A percentile compares a stretch with the other conserved stretches of the same genome.
Conservation (phyloP, 352 stramenopile genomes). For the Pythium angustatum region DNA sequence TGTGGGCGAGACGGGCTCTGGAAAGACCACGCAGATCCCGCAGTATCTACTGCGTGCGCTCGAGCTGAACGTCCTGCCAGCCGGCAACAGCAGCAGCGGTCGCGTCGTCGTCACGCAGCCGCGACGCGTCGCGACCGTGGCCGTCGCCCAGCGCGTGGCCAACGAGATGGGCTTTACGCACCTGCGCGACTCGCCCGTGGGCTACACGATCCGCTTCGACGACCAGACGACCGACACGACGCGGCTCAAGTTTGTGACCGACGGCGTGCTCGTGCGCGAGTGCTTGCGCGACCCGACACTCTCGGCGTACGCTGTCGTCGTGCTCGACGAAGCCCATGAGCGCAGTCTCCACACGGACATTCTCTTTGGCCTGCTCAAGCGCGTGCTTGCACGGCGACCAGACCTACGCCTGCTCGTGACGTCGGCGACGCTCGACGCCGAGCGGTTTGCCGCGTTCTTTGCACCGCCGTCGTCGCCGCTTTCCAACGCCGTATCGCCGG, state of each 20-base stretch:
- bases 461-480: not conserved
- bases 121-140: conserved; percentile 96
- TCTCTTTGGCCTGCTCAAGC: conserved; percentile 93
- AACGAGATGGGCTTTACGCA: conserved; percentile 91
- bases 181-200: conserved; percentile 55
- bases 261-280: conserved; percentile 82
- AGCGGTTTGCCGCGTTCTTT: conserved; percentile 91
- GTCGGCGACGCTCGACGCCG: conserved; percentile 88
- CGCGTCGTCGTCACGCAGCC: conserved; percentile 90
- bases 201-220: conserved; percentile 99
- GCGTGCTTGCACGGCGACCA: conserved; percentile 56
- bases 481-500: not conserved
- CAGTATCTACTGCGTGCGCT: conserved; percentile 92
- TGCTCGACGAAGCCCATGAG: conserved; percentile 98
- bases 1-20: conserved; percentile 92
- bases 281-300: conserved; percentile 78
- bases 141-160: conserved; percentile 96
- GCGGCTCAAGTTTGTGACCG: conserved; percentile 84
- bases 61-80: conserved; percentile 19
- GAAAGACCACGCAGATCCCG: conserved; percentile 99
- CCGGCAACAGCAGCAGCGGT: conserved; percentile 32
- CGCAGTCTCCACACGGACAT: conserved; percentile 98
- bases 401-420: conserved; percentile 95
- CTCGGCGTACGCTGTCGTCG: conserved; percentile 84
- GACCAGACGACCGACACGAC: conserved; percentile 71